Conservation (phyloP, 2,329 filamentous ascomycete genomes). For the Ophiosphaerella narmari region DNA sequence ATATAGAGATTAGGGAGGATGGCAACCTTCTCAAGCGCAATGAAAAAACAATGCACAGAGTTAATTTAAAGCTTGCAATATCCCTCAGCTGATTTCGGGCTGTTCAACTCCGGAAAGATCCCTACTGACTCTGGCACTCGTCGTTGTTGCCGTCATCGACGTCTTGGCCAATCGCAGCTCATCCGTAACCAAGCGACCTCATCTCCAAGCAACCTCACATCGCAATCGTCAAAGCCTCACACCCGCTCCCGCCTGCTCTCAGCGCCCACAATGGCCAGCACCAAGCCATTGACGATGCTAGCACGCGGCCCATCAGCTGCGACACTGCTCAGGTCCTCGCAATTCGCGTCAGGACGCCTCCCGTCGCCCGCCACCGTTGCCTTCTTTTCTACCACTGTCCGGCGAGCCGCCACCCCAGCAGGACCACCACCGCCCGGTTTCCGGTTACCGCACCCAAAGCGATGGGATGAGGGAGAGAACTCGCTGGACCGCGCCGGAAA, state of each 20-base stretch:
- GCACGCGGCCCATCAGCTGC: constrained; percentile 51
- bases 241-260: constrained; percentile 30
- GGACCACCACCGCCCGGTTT: constrained; percentile 82
- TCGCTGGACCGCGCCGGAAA: constrained; percentile 83
- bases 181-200: constrained; percentile 25
- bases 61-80: background rate
- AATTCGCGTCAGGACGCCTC: constrained; percentile 39
- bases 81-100: background rate
- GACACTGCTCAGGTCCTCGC: constrained; percentile 43
- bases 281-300: constrained; percentile 54
- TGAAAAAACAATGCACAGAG: constrained; percentile 1
- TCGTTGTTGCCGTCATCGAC: constrained; percentile 23
- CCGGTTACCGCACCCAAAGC: constrained; percentile 71
- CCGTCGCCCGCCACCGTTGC: constrained; percentile 55
- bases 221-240: constrained; percentile 26
- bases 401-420: constrained; percentile 65
- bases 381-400: constrained; percentile 69
- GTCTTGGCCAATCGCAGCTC: constrained; percentile 38
- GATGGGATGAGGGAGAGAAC: constrained; percentile 82
- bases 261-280: constrained; percentile 52
- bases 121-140: constrained; percentile 14
- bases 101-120: background rate
- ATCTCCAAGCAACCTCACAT: constrained; percentile 27
- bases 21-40: constrained; percentile 4
- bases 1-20: background rate